Evolutionary conservation across 2,329 filamentous ascomycete species (phyloP), one percentile per base, ranked within the genome.

Genomic region (Epichloe amarillans): DNA sequence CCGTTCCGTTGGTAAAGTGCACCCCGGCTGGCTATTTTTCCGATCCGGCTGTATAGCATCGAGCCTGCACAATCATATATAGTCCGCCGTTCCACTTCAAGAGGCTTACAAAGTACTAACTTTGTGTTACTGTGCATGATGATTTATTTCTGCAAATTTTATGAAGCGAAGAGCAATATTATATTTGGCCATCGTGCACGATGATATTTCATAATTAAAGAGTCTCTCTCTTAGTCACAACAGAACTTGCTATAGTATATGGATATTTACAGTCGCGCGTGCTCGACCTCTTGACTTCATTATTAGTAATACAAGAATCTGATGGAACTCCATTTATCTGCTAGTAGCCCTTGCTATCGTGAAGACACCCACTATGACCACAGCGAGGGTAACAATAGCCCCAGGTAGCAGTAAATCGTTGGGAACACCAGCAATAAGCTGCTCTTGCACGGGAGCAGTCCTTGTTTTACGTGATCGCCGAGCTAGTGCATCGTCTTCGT

Each of bases 371-470:
- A 94, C 76, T 67, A 98, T 95, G 38, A 95, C 90, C 42, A 94
- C 88, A 10, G 91, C 93, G 62, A 98, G 71, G n/a, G 90, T 90
- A 52, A 93, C 89, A 64, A 98, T 91, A 19, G 93, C 93, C 57
- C 93, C 93, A 0, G 93, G 93, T 41, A 97, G 77, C 17, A 98
- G 74, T 50, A 97, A 73, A 62, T 98, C 93, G 63, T 98, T 98
- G 8, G 93, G 89, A 36, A 98, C 86, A 50, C 93, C 93, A 2
- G 83, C 78, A 62, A 98, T 91, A 52, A 95, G 72, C 68, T 95
- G 88, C 53, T 91, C 82, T 52, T 82, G 77, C 50, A 79, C 71
- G 17, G 64, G 65, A 53, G 63, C 64, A 37, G 62, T 57, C 53
- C 66, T 66, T 21, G 61, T 60, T 50, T 67, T 64, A 46, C 69